These are phyloP conservation scores for Globisporangium irregulare DNA, from an alignment of 352 stramenopile genomes.

Conservation along the genomic window DNA sequence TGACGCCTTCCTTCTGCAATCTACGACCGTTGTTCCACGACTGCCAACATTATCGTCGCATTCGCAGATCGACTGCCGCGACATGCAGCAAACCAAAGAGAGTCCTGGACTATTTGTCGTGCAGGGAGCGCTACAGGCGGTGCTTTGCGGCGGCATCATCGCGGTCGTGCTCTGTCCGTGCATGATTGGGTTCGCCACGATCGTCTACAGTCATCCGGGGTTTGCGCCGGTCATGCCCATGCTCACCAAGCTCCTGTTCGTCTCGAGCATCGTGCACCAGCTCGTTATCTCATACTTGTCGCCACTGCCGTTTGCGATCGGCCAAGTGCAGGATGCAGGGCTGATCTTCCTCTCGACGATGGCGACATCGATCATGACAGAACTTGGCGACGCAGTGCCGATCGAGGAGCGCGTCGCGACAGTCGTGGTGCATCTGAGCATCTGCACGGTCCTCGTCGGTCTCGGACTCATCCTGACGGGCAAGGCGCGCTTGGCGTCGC, in stretches of 20 bases:
- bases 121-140: constrained; percentile 47
- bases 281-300: constrained; percentile 89
- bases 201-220: constrained; percentile 90
- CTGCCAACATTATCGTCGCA: not conserved
- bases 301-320: constrained; percentile 94
- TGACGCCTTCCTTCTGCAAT: not conserved
- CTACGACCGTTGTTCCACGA: not conserved
- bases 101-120: constrained; percentile 14
- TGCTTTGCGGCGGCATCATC: constrained; percentile 89
- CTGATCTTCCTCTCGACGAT: constrained; percentile 97
- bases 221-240: constrained; percentile 51
- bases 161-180: constrained; percentile 59
- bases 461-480: constrained; percentile 91
- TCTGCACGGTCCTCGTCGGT: constrained; percentile 89
- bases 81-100: not conserved
- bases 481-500: constrained; percentile 85
- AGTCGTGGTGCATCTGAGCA: constrained; percentile 89
- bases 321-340: constrained; percentile 94
- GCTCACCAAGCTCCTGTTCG: constrained; percentile 91
- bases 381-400: constrained; percentile 54
- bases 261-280: constrained; percentile 94
- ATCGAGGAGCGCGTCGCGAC: constrained; percentile 81
- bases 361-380: constrained; percentile 86
- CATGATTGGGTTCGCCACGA: constrained; percentile 89
- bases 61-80: not conserved